Evolutionary conservation across 495 filamentous ascomycete genomes (phyloP), one percentile per base, ranked within the genome.

Genomic region (Penicillium bialowiezense): DNA sequence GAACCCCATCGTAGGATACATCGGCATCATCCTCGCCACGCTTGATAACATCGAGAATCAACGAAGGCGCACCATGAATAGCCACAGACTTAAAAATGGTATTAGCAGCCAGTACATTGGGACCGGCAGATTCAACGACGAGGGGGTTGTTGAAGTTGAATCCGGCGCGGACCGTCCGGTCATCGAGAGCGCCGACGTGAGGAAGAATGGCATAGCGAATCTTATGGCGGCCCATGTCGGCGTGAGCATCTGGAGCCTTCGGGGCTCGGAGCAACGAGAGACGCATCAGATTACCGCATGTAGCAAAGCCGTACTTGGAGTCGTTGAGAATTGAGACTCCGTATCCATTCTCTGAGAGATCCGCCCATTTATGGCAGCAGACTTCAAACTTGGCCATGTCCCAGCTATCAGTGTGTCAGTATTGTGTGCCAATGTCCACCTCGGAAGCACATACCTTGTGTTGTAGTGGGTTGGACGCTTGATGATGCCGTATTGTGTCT

Each of bases 371-470:
- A 73, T 98, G 93, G 67, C 88, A 91, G 80, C 91, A 96, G 35
- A 98, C 93, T 72, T 98, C 93, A 58, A 98, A 98, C 60, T 96
- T 96, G 58, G 93, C 93, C 92, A 96, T 96, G 57, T 98, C 93
- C 93, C 93, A 98, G 64, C 81, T 87, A 31, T 31, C 3, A 44
- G 8, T 1, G 43, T 0, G 29, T 58, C 40, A 60, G 60, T 56
- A 18, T 41, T n/a, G 49, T 32, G 44, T 58, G 8, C 24, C 0
- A 9, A 26, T 13, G 7, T 1, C 21, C 1, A 28, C n/a, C 41
- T 13, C 29, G 3, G 18, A 17, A 31, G 20, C 10, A 71, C 63
- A 66, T 73, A 81, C 77, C 72, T 80, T 15, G 91, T 96, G 69
- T 96, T 96, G 74, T 93, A 96, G 72, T 96, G 93, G 0, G 93